phyloP scores from a whole-genome alignment of 192 early-diverging fungal genomes.

The Radiomyces spectabilis region DNA sequence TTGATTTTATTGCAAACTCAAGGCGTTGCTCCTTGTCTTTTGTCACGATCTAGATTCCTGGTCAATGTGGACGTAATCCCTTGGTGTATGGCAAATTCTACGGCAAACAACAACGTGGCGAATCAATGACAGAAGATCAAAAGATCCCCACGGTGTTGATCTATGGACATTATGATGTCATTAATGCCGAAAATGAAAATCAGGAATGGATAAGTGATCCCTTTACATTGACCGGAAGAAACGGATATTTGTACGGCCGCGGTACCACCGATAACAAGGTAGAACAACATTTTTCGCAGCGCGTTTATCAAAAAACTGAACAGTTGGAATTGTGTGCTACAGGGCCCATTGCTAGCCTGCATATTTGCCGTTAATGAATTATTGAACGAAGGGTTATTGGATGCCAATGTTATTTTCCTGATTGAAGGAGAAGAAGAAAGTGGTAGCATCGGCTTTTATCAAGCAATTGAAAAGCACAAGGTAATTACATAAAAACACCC shows the following conservation, averaged over 20 bases:
- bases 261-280: constrained; percentile 75
- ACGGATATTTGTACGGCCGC: constrained; percentile 71
- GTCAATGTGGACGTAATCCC: constrained; percentile 54
- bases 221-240: constrained; percentile 53
- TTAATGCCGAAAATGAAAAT: constrained; percentile 56
- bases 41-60: constrained; percentile 36
- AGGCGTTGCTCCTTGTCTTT: too few relatives aligned
- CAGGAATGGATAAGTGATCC: constrained; percentile 54
- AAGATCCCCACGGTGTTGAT: constrained; percentile 49
- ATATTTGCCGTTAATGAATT: constrained; percentile 68
- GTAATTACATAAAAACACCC: neutral
- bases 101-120: constrained; percentile 24
- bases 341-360: constrained; percentile 63
- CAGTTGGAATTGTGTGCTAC: neutral
- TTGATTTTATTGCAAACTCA: constrained; percentile 17
- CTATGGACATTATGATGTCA: constrained; percentile 81
- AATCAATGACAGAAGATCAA: constrained; percentile 7
- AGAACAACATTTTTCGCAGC: neutral
- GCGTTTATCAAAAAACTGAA: neutral
- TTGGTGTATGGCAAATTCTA: constrained; percentile 61
- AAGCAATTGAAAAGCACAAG: constrained; percentile 49
- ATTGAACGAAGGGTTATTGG: constrained; percentile 43
- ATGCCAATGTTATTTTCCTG: constrained; percentile 63
- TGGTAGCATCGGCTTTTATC: constrained; percentile 60
- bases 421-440: constrained; percentile 79